Evolutionary conservation across 2,329 filamentous ascomycete genomes (phyloP), one percentile per base, ranked within the genome.

Genomic region (Hypocreales sp.): DNA sequence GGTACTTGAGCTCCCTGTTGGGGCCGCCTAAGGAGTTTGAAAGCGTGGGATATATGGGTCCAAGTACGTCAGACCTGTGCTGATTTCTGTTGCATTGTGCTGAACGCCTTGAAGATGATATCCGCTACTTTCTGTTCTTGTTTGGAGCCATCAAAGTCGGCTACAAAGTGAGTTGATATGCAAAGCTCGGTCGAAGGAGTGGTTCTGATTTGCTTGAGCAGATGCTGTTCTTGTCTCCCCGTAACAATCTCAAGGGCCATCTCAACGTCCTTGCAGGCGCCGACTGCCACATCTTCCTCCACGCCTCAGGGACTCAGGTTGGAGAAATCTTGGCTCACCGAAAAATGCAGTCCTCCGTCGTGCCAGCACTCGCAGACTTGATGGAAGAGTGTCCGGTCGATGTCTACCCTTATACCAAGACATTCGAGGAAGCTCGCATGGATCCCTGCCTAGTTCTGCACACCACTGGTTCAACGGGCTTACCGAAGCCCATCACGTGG

Each of bases 261-360:
- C 7, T 29, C 2, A 55, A 52, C 20, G 48, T 65, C 1, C 56
- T 64, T 20, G 46, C 59, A 18, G 44, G 42, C 15, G 60, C 60
- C 0, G 41, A 57, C 28, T 64, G 60, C 40, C 42, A 47, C 22
- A 37, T 45, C n/a, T 19, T 64, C 12, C 45, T 40, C 23, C 56
- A 45, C 16, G 33, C 35, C 9, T 28, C 29, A 4, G 31, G 34
- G 5, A 36, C 32, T 18, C 19, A 25, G 7, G 8, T 28, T 28
- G 6, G 28, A 38, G 8, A 24, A 31, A 5, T 22, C 33, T 3
- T 41, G 36, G 38, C 24, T 32, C 8, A 27, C 15, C 25, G 22
- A 8, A 27, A 50, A 1, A 58, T 64, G 52, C 41, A 45, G 9
- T 38, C 50, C 11, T 36, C n/a, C n/a, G n/a, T 56, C 18, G 45